These are phyloP conservation scores for Mollisiaceae sp. DNA, from an alignment of 2,329 filamentous ascomycete genomes.

Conservation along the genomic window DNA sequence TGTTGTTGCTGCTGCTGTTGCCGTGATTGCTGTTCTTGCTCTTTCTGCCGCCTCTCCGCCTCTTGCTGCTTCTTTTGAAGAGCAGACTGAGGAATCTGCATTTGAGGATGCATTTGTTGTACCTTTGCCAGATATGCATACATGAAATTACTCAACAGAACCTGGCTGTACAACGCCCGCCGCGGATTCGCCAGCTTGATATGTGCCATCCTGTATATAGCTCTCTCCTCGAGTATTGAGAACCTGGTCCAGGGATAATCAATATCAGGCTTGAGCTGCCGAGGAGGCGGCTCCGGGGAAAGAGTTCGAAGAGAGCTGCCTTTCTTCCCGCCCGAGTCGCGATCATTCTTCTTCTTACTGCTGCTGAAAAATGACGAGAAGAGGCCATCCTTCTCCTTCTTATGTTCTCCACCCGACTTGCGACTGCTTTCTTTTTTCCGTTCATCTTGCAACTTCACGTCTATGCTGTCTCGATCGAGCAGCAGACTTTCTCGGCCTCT, in stretches of 20 bases:
- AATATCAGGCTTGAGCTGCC: constrained; percentile 79
- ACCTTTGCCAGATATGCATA: constrained; percentile 99
- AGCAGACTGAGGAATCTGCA: constrained; percentile 82
- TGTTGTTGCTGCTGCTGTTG: constrained; percentile 40
- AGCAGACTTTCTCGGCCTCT: constrained; percentile 83
- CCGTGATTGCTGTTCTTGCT: constrained; percentile 43
- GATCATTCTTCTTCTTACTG: constrained; percentile 83
- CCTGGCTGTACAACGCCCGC: constrained; percentile 89
- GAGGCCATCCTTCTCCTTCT: constrained; percentile 93
- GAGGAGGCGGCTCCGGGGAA: constrained; percentile 80
- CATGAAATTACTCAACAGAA: constrained; percentile 98
- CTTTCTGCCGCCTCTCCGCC: constrained; percentile 52
- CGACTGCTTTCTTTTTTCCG: constrained; percentile 79
- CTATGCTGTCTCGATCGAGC: constrained; percentile 76
- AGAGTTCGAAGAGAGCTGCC: constrained; percentile 70
- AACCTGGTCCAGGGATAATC: constrained; percentile 98
- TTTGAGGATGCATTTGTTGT: constrained; percentile 96
- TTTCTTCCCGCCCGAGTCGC: constrained; percentile 77
- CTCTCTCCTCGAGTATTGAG: constrained; percentile 91
- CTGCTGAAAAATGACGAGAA: constrained; percentile 93
- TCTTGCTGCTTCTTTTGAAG: constrained; percentile 73
- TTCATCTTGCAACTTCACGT: constrained; percentile 77
- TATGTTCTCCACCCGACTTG: constrained; percentile 72
- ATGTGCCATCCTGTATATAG: constrained; percentile 98
- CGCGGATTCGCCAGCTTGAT: constrained; percentile 98